A percentile compares a stretch with the other conserved stretches of the same genome.
Evolutionary conservation across 2,329 filamentous ascomycete species (phyloP).

Genomic region (Xylaria polymorpha): DNA sequence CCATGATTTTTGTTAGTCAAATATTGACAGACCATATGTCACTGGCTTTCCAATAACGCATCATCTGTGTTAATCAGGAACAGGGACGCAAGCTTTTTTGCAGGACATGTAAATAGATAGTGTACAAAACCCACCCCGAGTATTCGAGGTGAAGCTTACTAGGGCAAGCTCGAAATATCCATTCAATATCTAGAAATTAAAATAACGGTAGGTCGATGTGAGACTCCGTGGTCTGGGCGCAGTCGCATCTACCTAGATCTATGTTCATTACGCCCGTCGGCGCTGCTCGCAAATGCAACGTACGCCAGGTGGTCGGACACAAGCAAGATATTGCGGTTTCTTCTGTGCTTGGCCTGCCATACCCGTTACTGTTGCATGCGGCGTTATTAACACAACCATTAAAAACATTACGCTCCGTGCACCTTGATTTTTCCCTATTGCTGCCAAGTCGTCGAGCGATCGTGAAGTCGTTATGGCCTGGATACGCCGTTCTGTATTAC

Average conservation of each 20-base stretch:
- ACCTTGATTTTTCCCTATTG: neutral
- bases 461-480: conserved; percentile 30
- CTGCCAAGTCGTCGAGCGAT: conserved; percentile 10
- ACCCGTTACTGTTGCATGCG: neutral
- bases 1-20: neutral
- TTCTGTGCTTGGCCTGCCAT: neutral
- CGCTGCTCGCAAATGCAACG: conserved; percentile 1
- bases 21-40: neutral
- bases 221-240: neutral
- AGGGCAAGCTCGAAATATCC: neutral
- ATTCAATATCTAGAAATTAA: conserved; percentile 11
- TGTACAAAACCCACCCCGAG: neutral
- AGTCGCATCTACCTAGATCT: neutral
- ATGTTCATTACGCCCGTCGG: conserved; percentile 5
- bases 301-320: neutral
- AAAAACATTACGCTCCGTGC: conserved; percentile 14
- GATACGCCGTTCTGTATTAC: conserved; percentile 25
- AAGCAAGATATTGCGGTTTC: neutral
- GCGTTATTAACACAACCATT: conserved; percentile 1
- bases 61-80: neutral
- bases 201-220: conserved; percentile 2
- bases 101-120: neutral
- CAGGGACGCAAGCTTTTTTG: neutral
- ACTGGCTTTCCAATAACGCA: neutral
- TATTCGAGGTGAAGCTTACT: neutral